A percentile compares a stretch with the other conserved stretches of the same genome.
These are phyloP conservation scores for Saccharomyces mikatae DNA, from an alignment of 805 yeast genomes.

Conservation along the genomic window DNA sequence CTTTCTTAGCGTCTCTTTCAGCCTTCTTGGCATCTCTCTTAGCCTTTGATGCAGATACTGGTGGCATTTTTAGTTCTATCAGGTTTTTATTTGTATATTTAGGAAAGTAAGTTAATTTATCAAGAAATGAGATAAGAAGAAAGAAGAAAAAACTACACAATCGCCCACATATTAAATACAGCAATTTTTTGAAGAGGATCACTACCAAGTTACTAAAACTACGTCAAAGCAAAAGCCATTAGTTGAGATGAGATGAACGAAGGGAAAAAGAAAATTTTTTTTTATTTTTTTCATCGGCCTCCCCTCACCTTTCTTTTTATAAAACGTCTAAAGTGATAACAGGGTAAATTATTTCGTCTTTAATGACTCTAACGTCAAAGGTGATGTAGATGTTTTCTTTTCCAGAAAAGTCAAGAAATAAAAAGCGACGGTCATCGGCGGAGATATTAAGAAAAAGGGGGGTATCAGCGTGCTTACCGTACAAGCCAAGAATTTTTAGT, in stretches of 20 bases:
- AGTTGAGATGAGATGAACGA: background rate
- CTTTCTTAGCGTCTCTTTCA: constrained; percentile 94
- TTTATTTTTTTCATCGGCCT: background rate
- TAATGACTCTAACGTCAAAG: background rate
- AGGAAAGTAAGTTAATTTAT: background rate
- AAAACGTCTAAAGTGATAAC: background rate
- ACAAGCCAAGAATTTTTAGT: background rate
- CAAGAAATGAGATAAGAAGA: background rate
- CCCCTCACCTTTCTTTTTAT: background rate
- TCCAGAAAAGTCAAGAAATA: background rate
- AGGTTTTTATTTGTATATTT: background rate
- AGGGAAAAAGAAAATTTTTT: background rate
- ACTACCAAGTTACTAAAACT: background rate
- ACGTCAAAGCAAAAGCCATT: background rate
- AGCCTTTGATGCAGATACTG: constrained; percentile 86
- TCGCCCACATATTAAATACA: background rate
- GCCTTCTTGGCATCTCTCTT: constrained; percentile 95
- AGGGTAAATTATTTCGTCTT: background rate
- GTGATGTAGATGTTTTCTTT: background rate
- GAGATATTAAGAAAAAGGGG: background rate
- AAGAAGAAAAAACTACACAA: background rate
- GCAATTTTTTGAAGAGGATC: background rate
- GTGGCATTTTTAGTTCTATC: constrained; percentile 23
- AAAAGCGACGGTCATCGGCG: background rate
- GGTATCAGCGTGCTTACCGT: background rate